phyloP scores from a whole-genome alignment of 2,329 filamentous ascomycete genomes.

The Lasiodiplodia hormozganensis region DNA sequence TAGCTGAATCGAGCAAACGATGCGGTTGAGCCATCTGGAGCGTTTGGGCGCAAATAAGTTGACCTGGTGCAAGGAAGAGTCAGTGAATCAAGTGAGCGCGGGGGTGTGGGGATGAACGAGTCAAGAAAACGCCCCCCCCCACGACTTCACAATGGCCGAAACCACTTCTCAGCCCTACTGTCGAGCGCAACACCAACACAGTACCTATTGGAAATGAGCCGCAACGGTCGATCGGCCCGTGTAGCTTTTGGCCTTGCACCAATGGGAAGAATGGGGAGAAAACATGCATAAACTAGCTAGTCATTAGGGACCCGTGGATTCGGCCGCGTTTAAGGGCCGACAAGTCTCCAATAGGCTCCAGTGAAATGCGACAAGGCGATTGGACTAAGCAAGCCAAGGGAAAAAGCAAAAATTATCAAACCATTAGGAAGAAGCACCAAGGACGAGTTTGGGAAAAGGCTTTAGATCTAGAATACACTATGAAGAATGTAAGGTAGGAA shows the following conservation, averaged over 20 bases:
- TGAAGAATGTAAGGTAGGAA: neutral
- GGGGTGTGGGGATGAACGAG: neutral
- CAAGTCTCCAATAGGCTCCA: neutral
- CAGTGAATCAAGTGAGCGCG: neutral
- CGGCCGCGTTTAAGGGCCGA: neutral
- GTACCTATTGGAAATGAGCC: neutral
- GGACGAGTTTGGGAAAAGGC: neutral
- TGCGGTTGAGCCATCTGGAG: slow-evolving; percentile 7
- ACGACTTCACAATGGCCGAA: neutral
- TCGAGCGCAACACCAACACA: neutral
- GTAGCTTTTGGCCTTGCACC: neutral
- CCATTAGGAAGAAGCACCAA: neutral
- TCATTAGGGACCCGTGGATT: neutral
- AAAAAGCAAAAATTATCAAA: neutral
- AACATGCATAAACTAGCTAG: neutral
- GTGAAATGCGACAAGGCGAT: neutral
- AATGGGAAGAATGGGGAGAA: neutral
- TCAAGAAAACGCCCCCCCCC: neutral
- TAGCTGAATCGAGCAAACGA: neutral
- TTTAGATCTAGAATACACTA: neutral
- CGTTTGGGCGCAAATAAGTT: neutral
- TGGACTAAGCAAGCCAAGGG: neutral
- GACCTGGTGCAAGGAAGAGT: slow-evolving; percentile 3
- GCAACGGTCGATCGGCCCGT: neutral
- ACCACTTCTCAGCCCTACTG: slow-evolving; percentile 2